Conservation (phyloP, 331 rosid species). For the Acacia concinna region DNA sequence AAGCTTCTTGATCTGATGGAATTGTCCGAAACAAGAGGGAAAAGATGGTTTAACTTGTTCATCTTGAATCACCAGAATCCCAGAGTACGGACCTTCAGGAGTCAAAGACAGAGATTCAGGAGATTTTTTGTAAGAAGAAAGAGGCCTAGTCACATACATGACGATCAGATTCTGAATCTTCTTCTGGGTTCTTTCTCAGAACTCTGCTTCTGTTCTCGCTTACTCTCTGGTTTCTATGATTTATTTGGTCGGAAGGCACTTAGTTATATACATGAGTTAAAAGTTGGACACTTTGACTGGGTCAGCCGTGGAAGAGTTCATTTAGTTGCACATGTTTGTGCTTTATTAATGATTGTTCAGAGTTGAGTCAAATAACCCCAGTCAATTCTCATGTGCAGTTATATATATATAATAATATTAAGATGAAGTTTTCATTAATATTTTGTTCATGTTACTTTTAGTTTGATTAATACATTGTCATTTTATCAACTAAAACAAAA, state of each 20-base stretch:
- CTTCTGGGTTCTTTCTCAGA: not conserved
- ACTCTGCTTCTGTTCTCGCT: not conserved
- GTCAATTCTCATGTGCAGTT: not conserved
- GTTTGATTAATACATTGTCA: too few species aligned
- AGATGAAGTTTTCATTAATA: too few species aligned
- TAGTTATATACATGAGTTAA: not conserved
- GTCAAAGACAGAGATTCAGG: slow-evolving; percentile 34
- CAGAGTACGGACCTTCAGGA: slow-evolving; percentile 62
- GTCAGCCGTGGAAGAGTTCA: slow-evolving; percentile 8
- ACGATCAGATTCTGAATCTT: slow-evolving; percentile 26
- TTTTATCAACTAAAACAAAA: too few species aligned
- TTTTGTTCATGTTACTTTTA: too few species aligned
- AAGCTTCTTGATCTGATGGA: slow-evolving; percentile 40
- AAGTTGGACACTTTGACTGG: not conserved
- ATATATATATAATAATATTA: too few species aligned
- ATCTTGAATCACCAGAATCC: slow-evolving; percentile 52
- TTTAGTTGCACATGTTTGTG: not conserved
- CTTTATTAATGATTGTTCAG: not conserved
- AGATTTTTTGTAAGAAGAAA: slow-evolving; percentile 44
- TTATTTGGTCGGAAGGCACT: not conserved
- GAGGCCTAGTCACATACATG: slow-evolving; percentile 73
- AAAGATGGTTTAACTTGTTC: slow-evolving; percentile 29
- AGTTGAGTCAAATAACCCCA: slow-evolving; percentile 12
- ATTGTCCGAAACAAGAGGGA: slow-evolving; percentile 31
- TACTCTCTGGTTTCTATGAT: not conserved